Base-by-base conservation (phyloP, 129 eudicot species). In the Dittrichia graveolens region DNA sequence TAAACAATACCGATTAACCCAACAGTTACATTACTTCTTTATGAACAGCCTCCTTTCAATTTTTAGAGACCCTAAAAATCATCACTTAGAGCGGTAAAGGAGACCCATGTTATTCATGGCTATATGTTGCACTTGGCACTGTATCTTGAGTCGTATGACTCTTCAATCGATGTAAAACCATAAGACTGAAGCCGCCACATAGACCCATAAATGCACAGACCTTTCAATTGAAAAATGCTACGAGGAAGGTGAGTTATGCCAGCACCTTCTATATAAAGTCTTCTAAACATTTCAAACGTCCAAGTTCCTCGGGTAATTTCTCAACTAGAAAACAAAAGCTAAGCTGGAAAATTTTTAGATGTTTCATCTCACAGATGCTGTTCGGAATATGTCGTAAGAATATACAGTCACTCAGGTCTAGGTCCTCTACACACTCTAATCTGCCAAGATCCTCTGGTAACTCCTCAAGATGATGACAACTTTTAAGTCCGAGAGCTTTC, bases 381-480 rank as follows among this genome's bases (percentile, higher is more conserved):
- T 61, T 14, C 0, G 46, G 67, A 39, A n/a, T 14, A 38, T 39
- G 9, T 39, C 13, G 2, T 61, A 39, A 37, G 13, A 7, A n/a
- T 61, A 39, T 5, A 6, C 48, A 39, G 11, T 24, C 38, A 0
- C 5, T 5, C 19, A 56, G 40, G 24, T 3, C 3, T 14, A 62
- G 67, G n/a, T 39, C 67, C 16, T 62, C 67, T 8, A 61, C 38
- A 61, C 67, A 39, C 8, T 61, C 67, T 14, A 61, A 61, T n/a
- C 11, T 12, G 31, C 47, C 67, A 61, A 61, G 31, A 61, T 61
- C 67, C 5, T 61, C 47, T 0, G 67, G 67, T 14, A 61, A 7
- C 12, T 13, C 39, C 13, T 61, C 67, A 61, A 61, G 46, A 38
- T 11, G 67, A 8, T 0, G 0, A 39, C 67, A 8, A 38, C 16